Evolutionary conservation across 805 yeast genomes (phyloP).

Genomic region (Dipodascus albidus): DNA sequence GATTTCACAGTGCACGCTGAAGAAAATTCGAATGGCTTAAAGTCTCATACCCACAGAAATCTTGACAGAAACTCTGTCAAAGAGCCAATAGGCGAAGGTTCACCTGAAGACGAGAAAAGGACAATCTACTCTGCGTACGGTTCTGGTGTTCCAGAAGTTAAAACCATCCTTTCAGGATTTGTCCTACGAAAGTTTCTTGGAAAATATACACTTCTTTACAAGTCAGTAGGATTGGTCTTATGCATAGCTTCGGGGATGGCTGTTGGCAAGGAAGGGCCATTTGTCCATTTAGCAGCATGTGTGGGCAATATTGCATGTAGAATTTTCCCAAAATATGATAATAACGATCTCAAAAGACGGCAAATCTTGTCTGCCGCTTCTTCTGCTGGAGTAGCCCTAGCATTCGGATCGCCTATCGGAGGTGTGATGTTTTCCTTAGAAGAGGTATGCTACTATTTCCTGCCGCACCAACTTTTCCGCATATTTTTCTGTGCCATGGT

Average conservation of each 20-base stretch:
- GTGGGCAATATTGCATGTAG: slow-evolving; percentile 45
- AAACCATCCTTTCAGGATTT: slow-evolving; percentile 47
- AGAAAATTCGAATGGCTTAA: slow-evolving; percentile 42
- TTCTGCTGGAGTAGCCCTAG: slow-evolving; percentile 47
- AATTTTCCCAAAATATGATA: slow-evolving; percentile 32
- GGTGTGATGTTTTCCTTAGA: slow-evolving; percentile 47
- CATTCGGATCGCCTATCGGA: slow-evolving; percentile 50
- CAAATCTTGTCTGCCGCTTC: slow-evolving; percentile 47
- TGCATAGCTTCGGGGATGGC: slow-evolving; percentile 48
- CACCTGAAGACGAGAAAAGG: not conserved
- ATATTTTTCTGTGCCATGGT: slow-evolving; percentile 45
- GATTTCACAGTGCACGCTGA: slow-evolving; percentile 46
- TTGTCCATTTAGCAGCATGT: slow-evolving; percentile 47
- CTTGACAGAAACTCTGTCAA: not conserved
- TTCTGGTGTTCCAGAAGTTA: slow-evolving; percentile 52
- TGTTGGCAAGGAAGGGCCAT: slow-evolving; percentile 53
- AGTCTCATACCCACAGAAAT: not conserved
- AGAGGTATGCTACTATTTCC: slow-evolving; percentile 44
- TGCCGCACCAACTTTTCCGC: slow-evolving; percentile 42
- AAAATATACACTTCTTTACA: slow-evolving; percentile 37
- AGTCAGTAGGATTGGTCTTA: slow-evolving; percentile 36
- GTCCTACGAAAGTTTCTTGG: slow-evolving; percentile 44
- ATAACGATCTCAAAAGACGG: slow-evolving; percentile 39
- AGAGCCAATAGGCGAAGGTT: not conserved
- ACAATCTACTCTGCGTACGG: slow-evolving; percentile 43